These are phyloP conservation scores for Artemisia argyi DNA, from an alignment of 129 eudicot genomes.

Conservation along the genomic window DNA sequence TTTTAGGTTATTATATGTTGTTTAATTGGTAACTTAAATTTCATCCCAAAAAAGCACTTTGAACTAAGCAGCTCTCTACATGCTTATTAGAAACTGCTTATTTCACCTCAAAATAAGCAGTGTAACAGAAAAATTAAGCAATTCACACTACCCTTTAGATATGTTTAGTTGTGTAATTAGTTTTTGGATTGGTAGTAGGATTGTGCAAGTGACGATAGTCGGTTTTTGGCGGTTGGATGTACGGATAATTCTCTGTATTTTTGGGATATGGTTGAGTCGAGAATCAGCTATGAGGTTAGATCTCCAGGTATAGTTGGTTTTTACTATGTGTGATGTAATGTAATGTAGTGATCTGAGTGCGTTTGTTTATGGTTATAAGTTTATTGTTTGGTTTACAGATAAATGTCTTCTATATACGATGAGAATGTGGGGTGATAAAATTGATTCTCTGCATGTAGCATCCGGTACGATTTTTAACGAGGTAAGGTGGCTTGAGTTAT, in stretches of 20 bases:
- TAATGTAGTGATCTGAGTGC: not conserved
- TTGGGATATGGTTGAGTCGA: conserved; percentile 55
- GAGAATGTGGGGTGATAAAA: conserved; percentile 76
- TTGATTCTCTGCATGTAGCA: conserved; percentile 75
- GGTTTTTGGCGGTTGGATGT: conserved; percentile 75
- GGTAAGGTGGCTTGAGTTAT: conserved; percentile 37
- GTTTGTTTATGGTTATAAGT: not conserved
- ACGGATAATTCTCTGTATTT: conserved; percentile 76
- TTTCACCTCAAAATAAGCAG: too few relatives aligned
- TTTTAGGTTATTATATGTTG: too few relatives aligned
- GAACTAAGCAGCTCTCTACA: too few relatives aligned
- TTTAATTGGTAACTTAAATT: too few relatives aligned
- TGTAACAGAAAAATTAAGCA: too few relatives aligned
- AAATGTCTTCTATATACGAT: conserved; percentile 88
- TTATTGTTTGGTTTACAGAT: conserved; percentile 37
- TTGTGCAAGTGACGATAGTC: conserved; percentile 33
- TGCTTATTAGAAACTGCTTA: too few relatives aligned
- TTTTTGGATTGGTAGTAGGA: conserved; percentile 40
- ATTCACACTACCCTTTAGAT: too few relatives aligned
- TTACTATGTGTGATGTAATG: too few relatives aligned
- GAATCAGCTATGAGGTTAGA: conserved; percentile 44
- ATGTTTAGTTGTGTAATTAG: conserved; percentile 3
- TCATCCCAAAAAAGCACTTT: too few relatives aligned
- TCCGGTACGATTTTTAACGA: conserved; percentile 91
- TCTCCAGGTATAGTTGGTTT: conserved; percentile 54